Conservation (phyloP, 2,329 filamentous ascomycete species). For the Neospermospora avenae region DNA sequence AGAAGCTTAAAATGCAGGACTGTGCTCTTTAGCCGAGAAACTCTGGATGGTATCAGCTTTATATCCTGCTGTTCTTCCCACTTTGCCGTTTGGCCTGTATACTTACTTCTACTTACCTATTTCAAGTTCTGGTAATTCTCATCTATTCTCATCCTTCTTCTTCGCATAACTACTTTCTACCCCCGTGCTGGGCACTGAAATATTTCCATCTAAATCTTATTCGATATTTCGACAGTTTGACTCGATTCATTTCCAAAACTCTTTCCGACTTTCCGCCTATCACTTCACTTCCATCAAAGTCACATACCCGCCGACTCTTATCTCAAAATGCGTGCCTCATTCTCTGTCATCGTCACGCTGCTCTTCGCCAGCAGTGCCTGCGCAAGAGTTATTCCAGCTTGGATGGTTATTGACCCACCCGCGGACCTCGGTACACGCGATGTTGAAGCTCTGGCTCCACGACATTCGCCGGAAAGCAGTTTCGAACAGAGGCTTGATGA, state of each 20-base stretch:
- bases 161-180: background rate
- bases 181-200: background rate
- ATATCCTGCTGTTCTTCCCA: background rate
- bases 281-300: background rate
- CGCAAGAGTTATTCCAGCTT: slow-evolving; percentile 18
- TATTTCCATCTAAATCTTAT: background rate
- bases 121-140: too few relatives aligned
- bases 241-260: background rate
- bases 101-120: background rate
- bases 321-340: slow-evolving; percentile 14
- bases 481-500: background rate
- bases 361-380: slow-evolving; percentile 7
- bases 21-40: background rate
- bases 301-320: too few relatives aligned
- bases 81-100: background rate
- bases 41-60: background rate
- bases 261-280: background rate
- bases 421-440: background rate
- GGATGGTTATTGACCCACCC: slow-evolving; percentile 1
- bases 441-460: background rate
- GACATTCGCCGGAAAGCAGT: background rate
- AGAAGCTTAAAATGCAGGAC: background rate
- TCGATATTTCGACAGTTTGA: background rate
- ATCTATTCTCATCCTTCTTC: background rate
- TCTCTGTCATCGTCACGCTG: background rate